Percentiles rank a stretch among this genome's conserved stretches.
These are phyloP conservation scores for Boletus subparvulus DNA, from an alignment of 768 basidiomycete genomes.

Conservation along the genomic window DNA sequence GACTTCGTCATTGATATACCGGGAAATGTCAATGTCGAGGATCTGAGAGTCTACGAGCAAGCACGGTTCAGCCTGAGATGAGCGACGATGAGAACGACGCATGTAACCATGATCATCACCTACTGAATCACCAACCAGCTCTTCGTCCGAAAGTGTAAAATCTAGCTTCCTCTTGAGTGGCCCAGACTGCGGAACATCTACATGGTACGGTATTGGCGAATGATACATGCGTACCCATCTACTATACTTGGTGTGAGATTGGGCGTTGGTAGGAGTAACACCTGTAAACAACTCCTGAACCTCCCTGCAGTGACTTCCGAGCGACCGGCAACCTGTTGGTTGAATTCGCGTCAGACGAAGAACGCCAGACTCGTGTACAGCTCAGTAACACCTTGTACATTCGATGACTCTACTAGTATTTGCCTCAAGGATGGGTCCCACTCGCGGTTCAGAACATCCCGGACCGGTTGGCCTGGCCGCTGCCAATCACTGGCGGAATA, in stretches of 20 bases:
- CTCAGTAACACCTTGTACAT: background rate
- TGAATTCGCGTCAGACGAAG: background rate
- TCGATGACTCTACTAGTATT: background rate
- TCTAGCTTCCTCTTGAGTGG: slow-evolving; percentile 9
- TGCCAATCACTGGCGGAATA: background rate
- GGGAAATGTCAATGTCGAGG: slow-evolving; percentile 13
- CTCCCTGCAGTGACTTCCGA: too few species aligned
- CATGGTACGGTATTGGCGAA: slow-evolving; percentile 13
- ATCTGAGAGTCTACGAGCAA: slow-evolving; percentile 14
- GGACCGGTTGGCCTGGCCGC: too few species aligned
- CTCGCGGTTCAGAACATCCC: background rate
- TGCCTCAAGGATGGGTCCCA: background rate
- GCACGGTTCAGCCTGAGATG: background rate
- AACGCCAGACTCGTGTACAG: background rate
- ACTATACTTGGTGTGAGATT: slow-evolving; percentile 7
- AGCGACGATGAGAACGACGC: background rate
- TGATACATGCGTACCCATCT: slow-evolving; percentile 28
- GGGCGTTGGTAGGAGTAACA: background rate
- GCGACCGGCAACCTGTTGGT: too few species aligned
- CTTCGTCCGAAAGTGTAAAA: slow-evolving; percentile 9
- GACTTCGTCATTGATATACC: slow-evolving; percentile 37
- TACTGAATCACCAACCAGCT: slow-evolving; percentile 7
- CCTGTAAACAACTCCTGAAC: background rate
- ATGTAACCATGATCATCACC: slow-evolving; percentile 17
- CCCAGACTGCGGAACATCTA: slow-evolving; percentile 14